These are phyloP conservation scores for Zymoseptoria tritici DNA, from an alignment of 2,329 filamentous ascomycete species.

Conservation along the genomic window DNA sequence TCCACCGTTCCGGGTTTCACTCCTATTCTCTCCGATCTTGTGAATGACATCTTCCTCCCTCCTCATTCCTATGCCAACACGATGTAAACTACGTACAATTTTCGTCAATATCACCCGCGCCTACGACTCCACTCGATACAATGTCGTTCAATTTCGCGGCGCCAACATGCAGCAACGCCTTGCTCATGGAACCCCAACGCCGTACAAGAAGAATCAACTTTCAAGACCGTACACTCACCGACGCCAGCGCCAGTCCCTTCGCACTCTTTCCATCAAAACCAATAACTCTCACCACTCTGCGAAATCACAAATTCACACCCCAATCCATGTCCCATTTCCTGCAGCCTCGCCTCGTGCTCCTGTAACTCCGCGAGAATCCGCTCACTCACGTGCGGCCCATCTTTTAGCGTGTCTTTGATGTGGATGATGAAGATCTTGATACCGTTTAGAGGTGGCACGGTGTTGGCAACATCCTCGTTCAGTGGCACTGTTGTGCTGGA, in stretches of 20 bases:
- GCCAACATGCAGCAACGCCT: not conserved
- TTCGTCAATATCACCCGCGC: not conserved
- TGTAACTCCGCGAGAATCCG: constrained; percentile 63
- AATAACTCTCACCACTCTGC: constrained; percentile 53
- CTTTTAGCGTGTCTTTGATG: constrained; percentile 70
- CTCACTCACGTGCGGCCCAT: constrained; percentile 58
- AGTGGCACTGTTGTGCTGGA: not conserved
- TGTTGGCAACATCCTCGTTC: not conserved
- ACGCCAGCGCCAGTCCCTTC: not conserved
- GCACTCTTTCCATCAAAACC: constrained; percentile 32
- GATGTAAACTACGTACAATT: not conserved
- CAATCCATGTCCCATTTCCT: constrained; percentile 49
- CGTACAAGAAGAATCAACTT: not conserved
- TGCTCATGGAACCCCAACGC: not conserved
- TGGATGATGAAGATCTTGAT: constrained; percentile 84
- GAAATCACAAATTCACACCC: constrained; percentile 77
- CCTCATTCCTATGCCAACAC: not conserved
- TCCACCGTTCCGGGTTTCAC: not conserved
- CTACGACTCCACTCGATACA: not conserved
- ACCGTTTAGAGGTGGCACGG: constrained; percentile 53
- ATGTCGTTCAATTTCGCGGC: not conserved
- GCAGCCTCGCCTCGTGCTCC: constrained; percentile 49
- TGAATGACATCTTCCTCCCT: not conserved
- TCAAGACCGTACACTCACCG: not conserved
- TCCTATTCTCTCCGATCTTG: not conserved